Conservation (phyloP, 345 rosid genomes). For the Physaria fendleri region DNA sequence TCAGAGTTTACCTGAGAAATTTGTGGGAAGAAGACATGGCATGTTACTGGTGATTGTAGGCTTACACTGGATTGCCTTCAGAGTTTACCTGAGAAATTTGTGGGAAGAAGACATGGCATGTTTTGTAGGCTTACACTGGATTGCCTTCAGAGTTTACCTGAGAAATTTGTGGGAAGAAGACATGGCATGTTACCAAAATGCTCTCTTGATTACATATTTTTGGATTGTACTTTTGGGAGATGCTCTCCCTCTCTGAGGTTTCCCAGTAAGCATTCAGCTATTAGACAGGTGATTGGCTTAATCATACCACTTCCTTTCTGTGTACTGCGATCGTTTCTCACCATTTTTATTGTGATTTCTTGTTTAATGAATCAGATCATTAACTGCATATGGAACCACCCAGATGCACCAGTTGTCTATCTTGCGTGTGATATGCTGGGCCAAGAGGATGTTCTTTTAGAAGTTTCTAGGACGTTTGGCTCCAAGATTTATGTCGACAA, state of each 20-base stretch:
- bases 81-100: conserved; percentile 50
- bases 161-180: conserved; percentile 42
- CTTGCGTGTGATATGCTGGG: conserved; percentile 74
- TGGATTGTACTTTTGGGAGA: conserved; percentile 83
- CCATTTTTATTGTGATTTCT: neutral
- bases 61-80: conserved; percentile 59
- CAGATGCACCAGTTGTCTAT: conserved; percentile 54
- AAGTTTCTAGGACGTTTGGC: conserved; percentile 62
- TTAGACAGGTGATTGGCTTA: conserved; percentile 47
- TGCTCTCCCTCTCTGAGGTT: conserved; percentile 42
- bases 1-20: conserved; percentile 51
- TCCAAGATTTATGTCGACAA: conserved; percentile 70
- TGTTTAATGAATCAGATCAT: conserved; percentile 46
- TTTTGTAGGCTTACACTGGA: conserved; percentile 71
- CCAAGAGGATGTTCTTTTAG: conserved; percentile 65
- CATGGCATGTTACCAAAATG: conserved; percentile 45
- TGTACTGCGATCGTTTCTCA: neutral
- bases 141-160: conserved; percentile 52
- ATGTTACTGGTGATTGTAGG: conserved; percentile 74
- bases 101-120: conserved; percentile 38
- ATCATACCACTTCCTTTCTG: neutral
- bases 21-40: conserved; percentile 43
- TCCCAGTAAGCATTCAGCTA: conserved; percentile 68
- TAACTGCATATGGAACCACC: conserved; percentile 85
- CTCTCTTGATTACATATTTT: conserved; percentile 64